Evolutionary conservation across 108 stramenopile genomes (phyloP).

Genomic region (Chaetoceros muelleri): DNA sequence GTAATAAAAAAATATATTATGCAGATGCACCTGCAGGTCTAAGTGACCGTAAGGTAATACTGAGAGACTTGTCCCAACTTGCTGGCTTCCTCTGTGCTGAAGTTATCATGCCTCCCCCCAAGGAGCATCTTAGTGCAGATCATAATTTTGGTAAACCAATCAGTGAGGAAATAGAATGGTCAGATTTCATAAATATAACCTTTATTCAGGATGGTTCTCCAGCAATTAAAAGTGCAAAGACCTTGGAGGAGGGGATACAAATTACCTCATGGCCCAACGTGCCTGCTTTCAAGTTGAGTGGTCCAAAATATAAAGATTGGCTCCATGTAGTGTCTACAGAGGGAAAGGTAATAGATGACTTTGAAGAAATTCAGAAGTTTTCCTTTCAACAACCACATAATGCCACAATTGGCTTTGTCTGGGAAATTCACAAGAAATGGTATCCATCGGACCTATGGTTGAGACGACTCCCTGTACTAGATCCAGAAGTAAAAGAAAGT

Average conservation of each 20-base stretch:
- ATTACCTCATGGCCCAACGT: not conserved
- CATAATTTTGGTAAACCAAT: not conserved
- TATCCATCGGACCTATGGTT: not conserved
- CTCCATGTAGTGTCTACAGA: not conserved
- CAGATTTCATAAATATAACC: not conserved
- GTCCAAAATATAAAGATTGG: not conserved
- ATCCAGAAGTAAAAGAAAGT: not conserved
- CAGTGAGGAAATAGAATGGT: not conserved
- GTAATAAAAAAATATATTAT: no score
- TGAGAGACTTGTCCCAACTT: not conserved
- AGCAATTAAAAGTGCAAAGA: not conserved
- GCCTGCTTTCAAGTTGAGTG: not conserved
- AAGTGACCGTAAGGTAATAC: not conserved
- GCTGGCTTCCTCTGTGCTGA: not conserved
- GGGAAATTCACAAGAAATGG: not conserved
- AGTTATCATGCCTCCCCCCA: not conserved
- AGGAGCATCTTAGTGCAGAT: not conserved
- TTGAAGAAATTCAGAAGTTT: not conserved
- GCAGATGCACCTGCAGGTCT: not conserved
- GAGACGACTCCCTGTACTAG: not conserved
- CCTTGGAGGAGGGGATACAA: not conserved
- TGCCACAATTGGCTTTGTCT: not conserved
- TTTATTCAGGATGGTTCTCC: not conserved
- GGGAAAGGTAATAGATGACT: not conserved
- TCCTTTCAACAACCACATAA: not conserved